Percentiles rank a stretch among this genome's conserved stretches.
phyloP scores from a whole-genome alignment of 2,329 filamentous ascomycete genomes.

The Nemania diffusa region DNA sequence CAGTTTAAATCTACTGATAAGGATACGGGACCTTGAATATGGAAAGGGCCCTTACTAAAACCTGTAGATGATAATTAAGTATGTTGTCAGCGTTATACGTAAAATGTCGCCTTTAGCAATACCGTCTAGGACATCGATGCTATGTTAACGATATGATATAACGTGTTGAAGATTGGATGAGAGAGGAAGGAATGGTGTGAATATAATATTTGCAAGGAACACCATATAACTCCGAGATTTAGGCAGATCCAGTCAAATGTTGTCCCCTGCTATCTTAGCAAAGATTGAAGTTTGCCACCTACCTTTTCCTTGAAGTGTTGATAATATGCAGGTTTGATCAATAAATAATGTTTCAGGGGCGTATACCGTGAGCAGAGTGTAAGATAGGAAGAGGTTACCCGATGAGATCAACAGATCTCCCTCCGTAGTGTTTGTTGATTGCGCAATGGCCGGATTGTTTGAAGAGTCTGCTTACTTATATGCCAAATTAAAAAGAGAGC shows the following conservation, averaged over 20 bases:
- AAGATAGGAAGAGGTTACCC: background rate
- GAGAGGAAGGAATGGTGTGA: background rate
- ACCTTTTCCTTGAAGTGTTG: background rate
- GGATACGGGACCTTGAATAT: background rate
- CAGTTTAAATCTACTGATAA: background rate
- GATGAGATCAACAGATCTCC: background rate
- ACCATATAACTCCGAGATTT: background rate
- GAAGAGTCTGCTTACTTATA: background rate
- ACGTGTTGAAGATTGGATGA: background rate
- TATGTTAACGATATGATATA: background rate
- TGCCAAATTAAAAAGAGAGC: too few relatives aligned
- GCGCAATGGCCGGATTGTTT: background rate
- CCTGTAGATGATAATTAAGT: background rate
- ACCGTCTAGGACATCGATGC: background rate
- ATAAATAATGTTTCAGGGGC: background rate
- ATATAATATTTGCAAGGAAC: background rate
- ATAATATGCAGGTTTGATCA: background rate
- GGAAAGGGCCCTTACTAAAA: background rate
- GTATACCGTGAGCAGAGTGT: background rate
- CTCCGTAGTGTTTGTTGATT: background rate
- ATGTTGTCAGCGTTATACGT: background rate
- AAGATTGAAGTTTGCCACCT: background rate
- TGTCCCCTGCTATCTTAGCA: background rate
- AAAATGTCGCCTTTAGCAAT: background rate
- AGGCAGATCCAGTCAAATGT: background rate